A percentile compares a stretch with the other conserved stretches of the same genome.
phyloP scores from a whole-genome alignment of 768 basidiomycete species.

The Mycena filopes region DNA sequence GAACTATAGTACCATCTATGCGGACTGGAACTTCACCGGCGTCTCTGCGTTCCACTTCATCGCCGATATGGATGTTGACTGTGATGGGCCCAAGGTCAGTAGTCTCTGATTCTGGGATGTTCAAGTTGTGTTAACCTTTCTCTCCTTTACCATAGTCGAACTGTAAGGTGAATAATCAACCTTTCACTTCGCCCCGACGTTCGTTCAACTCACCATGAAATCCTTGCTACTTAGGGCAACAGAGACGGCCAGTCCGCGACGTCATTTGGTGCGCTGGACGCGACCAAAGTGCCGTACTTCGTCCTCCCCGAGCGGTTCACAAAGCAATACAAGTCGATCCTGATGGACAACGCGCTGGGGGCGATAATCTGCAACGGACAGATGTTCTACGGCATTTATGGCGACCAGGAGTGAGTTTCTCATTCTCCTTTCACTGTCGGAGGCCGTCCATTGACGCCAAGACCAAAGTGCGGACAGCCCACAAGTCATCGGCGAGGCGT shows the following conservation, averaged over 20 bases:
- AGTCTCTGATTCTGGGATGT: not conserved
- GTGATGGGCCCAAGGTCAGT: slow-evolving; percentile 38
- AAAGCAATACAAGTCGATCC: slow-evolving; percentile 12
- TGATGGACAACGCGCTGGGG: slow-evolving; percentile 37
- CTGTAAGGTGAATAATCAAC: slow-evolving; percentile 18
- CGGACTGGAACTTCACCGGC: slow-evolving; percentile 31
- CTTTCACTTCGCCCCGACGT: not conserved
- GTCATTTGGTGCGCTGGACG: slow-evolving; percentile 38
- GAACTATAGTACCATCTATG: slow-evolving; percentile 30
- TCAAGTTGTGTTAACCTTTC: not conserved
- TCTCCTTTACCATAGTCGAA: slow-evolving; percentile 16
- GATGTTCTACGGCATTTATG: slow-evolving; percentile 43
- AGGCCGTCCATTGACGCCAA: not conserved
- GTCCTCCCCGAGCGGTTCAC: slow-evolving; percentile 38
- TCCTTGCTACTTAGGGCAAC: slow-evolving; percentile 26
- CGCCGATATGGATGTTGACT: slow-evolving; percentile 42
- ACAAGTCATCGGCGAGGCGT: slow-evolving; percentile 41
- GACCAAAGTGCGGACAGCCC: slow-evolving; percentile 35
- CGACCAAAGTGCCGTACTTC: slow-evolving; percentile 38
- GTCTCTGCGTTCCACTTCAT: slow-evolving; percentile 37
- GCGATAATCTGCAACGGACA: slow-evolving; percentile 39
- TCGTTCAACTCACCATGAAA: not conserved
- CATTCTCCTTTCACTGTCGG: not conserved
- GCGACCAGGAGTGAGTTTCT: slow-evolving; percentile 39
- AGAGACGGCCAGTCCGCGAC: slow-evolving; percentile 37